Evolutionary conservation across 805 yeast species (phyloP).

Genomic region (Candida silvicultrix): DNA sequence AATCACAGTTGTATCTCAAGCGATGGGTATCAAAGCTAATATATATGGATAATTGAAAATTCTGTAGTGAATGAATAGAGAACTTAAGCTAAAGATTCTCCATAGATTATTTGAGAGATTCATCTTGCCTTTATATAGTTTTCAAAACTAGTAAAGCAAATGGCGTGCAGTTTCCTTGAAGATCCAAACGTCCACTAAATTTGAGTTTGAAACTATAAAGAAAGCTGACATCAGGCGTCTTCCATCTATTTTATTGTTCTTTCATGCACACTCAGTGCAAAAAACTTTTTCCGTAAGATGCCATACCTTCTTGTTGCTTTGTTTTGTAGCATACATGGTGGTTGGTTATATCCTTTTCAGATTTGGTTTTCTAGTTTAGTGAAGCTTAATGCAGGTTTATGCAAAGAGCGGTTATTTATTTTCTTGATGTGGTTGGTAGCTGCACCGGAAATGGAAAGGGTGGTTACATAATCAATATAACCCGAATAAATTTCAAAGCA

Average conservation of each 20-base stretch:
- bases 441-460: neutral
- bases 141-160: neutral
- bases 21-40: constrained; percentile 1
- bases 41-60: neutral
- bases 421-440: neutral
- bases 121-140: neutral
- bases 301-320: neutral
- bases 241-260: no score
- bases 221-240: neutral
- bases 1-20: neutral
- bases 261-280: no score
- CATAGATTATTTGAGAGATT: no score
- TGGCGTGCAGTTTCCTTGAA: neutral
- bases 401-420: neutral
- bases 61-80: neutral
- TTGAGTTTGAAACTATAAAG: neutral
- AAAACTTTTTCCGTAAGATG: no score
- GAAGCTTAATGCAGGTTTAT: neutral
- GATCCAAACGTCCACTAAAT: neutral
- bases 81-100: no score
- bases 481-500: no score
- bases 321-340: neutral
- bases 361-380: neutral
- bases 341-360: neutral
- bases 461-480: neutral